Conservation (phyloP, 768 basidiomycete genomes). For the Auricularia sp. region DNA sequence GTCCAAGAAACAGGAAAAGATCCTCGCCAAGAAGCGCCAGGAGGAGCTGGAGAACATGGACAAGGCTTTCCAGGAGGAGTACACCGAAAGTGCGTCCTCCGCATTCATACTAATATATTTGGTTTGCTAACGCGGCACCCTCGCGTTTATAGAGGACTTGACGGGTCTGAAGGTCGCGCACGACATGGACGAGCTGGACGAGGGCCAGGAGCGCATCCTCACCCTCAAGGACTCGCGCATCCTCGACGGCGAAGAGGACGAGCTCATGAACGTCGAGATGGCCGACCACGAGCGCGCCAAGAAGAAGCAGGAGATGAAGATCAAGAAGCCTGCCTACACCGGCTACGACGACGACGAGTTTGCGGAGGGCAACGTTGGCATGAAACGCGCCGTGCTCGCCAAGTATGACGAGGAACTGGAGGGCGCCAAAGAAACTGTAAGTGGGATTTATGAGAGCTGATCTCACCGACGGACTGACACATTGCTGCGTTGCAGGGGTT, state of each 20-base stretch:
- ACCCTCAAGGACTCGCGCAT: conserved; percentile 95
- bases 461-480: no score
- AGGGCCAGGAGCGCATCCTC: conserved; percentile 91
- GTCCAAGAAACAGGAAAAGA: conserved; percentile 84
- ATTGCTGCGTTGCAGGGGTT: conserved; percentile 51
- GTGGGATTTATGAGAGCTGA: conserved; percentile 18
- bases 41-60: conserved; percentile 81
- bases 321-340: conserved; percentile 81
- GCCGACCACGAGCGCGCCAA: conserved; percentile 77
- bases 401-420: conserved; percentile 93
- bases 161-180: conserved; percentile 93
- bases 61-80: conserved; percentile 62
- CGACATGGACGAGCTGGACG: conserved; percentile 83
- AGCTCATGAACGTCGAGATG: conserved; percentile 91
- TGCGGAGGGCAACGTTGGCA: conserved; percentile 56
- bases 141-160: conserved; percentile 58
- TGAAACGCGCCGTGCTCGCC: conserved; percentile 72
- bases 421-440: conserved; percentile 58
- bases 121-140: not conserved
- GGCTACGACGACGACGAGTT: conserved; percentile 98
- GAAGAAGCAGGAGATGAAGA: conserved; percentile 76
- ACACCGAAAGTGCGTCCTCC: conserved; percentile 68
- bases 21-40: conserved; percentile 73
- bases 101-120: not conserved
- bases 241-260: conserved; percentile 97